Evolutionary conservation across 176 grass and related monocot genomes (phyloP).

Genomic region (Aegilops sharonensis): DNA sequence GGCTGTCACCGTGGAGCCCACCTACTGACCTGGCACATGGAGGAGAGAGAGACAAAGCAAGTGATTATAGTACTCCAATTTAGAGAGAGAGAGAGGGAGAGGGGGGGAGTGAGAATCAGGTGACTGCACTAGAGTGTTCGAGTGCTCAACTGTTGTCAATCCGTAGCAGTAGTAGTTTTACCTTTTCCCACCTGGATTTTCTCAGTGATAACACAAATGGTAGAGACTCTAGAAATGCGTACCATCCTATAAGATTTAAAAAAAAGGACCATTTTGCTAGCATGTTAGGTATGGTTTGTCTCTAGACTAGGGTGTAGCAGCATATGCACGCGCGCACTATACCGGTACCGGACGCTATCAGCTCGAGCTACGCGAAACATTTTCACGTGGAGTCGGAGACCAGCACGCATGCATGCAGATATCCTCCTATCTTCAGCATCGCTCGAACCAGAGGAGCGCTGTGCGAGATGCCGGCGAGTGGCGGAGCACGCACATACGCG

Average conservation of each 20-base stretch:
- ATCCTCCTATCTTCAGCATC: no score
- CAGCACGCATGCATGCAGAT: background rate
- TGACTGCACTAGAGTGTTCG: background rate
- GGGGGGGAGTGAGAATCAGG: background rate
- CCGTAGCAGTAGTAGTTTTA: background rate
- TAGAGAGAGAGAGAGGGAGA: background rate
- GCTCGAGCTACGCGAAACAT: background rate
- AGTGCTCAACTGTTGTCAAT: background rate
- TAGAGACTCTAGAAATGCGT: no score
- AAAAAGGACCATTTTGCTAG: background rate
- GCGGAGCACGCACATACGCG: background rate
- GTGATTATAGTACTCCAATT: no score
- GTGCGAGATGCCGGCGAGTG: background rate
- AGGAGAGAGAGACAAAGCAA: background rate
- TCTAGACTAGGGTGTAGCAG: background rate
- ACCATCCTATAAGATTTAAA: background rate
- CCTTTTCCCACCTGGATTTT: background rate
- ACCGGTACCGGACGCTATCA: background rate
- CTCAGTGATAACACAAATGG: background rate
- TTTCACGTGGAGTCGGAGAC: background rate
- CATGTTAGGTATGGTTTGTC: background rate
- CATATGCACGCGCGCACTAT: background rate
- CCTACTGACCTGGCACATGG: conserved; percentile 50
- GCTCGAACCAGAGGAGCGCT: background rate
- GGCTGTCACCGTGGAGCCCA: background rate